Base-by-base conservation (phyloP, 2,329 filamentous ascomycete genomes). In the Monilinia vaccinii-corymbosi region DNA sequence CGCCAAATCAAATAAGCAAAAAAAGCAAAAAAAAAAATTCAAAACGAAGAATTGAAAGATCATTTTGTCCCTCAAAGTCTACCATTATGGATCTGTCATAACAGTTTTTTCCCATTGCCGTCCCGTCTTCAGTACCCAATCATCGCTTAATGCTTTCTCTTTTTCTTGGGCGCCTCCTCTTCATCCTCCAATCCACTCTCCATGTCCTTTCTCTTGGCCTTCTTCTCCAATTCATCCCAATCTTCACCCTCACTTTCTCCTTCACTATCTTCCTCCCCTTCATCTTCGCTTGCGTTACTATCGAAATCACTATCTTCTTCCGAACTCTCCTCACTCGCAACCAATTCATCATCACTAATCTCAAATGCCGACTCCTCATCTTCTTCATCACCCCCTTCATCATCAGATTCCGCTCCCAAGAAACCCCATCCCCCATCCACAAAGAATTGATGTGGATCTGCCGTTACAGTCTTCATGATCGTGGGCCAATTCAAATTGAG, bases 401-500 rank as follows among this genome's bases (percentile, higher is more conserved):
- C 89, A 70, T 97, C 94, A 0, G 88, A 91, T 62, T 97, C 93
- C 40, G 87, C 87, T 58, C 87, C 86, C 61, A 99, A 74, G 82
- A 99, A 97, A 1, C 85, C 88, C 94, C 94, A 99, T 49, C 94
- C 94, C 36, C 95, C 94, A 65, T 97, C 93, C 4, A 81, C 84
- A 74, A 97, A 99, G 83, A 99, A 99, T 68, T 88, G 84, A 72
- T 99, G 93, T 2, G 94, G 90, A 72, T 99, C 92, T 40, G 88
- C 86, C 23, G 89, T 93, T 31, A 99, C 92, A 0, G 94, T 99
- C 81, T 99, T 99, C 91, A 99, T 99, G 72, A 99, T 99, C 18
- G 92, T 96, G 13, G 89, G 88, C 94, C 94, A 99, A 80, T 97
- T 97, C 60, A 99, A 81, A 77, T 99, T 99, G 67, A 99, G 84